phyloP scores from a whole-genome alignment of 1,284 basidiomycete genomes.

The Trametes polyzona region DNA sequence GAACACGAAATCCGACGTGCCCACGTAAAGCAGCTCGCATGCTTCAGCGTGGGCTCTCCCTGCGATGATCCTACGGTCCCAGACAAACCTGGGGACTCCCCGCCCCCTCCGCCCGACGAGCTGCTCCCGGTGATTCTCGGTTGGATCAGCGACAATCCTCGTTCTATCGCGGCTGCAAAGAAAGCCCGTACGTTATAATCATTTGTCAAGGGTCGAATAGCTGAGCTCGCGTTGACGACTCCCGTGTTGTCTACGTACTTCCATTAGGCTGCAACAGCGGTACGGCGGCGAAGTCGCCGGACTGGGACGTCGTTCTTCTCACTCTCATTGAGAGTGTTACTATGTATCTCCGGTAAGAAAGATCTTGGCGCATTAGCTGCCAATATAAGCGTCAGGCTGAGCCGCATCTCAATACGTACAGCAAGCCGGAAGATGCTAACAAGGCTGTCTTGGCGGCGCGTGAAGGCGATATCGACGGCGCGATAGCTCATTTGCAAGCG shows the following conservation, averaged over 20 bases:
- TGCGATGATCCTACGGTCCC: neutral
- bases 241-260: no score
- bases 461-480: neutral
- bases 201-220: no score
- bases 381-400: no score
- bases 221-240: no score
- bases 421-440: constrained; percentile 1
- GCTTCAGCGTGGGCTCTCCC: neutral
- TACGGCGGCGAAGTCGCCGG: neutral
- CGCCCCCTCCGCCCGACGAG: neutral
- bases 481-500: constrained; percentile 1
- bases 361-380: no score
- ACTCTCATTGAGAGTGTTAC: constrained; percentile 11
- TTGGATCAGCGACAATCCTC: constrained; percentile 3
- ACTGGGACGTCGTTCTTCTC: constrained; percentile 15
- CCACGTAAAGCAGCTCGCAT: constrained; percentile 3
- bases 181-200: neutral
- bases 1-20: neutral
- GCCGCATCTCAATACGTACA: no score
- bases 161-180: neutral
- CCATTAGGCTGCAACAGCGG: constrained; percentile 5
- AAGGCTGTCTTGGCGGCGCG: constrained; percentile 8
- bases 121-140: neutral
- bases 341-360: constrained; percentile 14
- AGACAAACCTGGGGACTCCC: neutral